Percentiles rank a stretch among this genome's conserved stretches.
These are phyloP conservation scores for Solanum aculeatissimum DNA, from an alignment of 305 asterid species.

Conservation along the genomic window DNA sequence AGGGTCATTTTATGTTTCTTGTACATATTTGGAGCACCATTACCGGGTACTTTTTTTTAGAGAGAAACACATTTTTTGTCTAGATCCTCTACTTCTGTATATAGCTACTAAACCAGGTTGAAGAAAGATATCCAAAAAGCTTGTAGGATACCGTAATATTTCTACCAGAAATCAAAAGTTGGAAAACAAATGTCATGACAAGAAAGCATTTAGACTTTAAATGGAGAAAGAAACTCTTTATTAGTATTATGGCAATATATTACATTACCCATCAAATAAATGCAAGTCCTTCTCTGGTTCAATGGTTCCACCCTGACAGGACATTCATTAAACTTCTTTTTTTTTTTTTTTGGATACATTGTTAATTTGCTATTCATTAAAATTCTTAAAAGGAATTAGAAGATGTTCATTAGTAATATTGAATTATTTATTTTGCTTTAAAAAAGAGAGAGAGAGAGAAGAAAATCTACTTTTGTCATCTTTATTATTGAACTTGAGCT, in stretches of 20 bases:
- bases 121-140: neutral
- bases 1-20: neutral
- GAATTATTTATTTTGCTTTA: neutral
- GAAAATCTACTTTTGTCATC: neutral
- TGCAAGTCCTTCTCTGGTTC: neutral
- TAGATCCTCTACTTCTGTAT: neutral
- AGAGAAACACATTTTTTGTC: neutral
- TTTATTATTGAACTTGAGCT: neutral
- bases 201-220: neutral
- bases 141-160: neutral
- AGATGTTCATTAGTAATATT: neutral
- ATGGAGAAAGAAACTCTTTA: neutral
- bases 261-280: neutral
- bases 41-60: neutral
- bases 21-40: neutral
- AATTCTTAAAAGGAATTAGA: neutral
- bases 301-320: neutral
- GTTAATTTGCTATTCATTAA: neutral
- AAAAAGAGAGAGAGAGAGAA: neutral
- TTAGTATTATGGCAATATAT: neutral
- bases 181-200: neutral
- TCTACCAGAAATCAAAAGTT: neutral
- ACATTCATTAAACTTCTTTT: neutral
- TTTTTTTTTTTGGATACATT: too few species aligned
- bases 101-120: neutral